phyloP scores from a whole-genome alignment of 2,329 filamentous ascomycete species.

The Talaromyces amestolkiae region DNA sequence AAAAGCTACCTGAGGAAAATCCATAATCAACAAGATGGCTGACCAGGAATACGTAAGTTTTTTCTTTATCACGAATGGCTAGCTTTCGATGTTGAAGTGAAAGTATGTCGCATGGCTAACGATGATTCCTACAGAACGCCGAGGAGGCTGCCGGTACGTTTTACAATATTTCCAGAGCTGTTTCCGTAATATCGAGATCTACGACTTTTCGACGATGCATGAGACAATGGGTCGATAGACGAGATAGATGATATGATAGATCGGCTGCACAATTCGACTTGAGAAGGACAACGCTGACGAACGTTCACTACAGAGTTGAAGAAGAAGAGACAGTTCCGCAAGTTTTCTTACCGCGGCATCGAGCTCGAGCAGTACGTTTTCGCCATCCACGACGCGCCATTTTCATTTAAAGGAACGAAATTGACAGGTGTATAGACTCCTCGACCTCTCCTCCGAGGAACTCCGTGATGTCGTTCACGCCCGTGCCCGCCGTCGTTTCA shows the following conservation, averaged over 20 bases:
- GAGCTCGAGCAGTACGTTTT: constrained; percentile 96
- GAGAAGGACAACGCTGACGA: constrained; percentile 31
- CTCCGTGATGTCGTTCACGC: constrained; percentile 99
- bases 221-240: not conserved
- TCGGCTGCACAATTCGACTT: not conserved
- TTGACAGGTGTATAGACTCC: constrained; percentile 64
- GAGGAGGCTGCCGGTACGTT: constrained; percentile 84
- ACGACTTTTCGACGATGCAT: not conserved
- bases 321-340: constrained; percentile 99
- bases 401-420: constrained; percentile 12
- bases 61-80: not conserved
- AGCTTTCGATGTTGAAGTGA: not conserved
- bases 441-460: constrained; percentile 97
- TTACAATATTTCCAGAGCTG: too few species aligned
- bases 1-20: constrained; percentile 44
- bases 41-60: constrained; percentile 80
- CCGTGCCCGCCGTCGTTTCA: constrained; percentile 97
- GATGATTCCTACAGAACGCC: constrained; percentile 66
- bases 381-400: not conserved
- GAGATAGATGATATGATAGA: constrained; percentile 1
- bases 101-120: constrained; percentile 31
- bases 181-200: not conserved
- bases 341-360: constrained; percentile 99
- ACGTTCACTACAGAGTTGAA: constrained; percentile 71
- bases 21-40: constrained; percentile 69